Conservation (phyloP, 805 yeast genomes). For the Barnettozyma californica region DNA sequence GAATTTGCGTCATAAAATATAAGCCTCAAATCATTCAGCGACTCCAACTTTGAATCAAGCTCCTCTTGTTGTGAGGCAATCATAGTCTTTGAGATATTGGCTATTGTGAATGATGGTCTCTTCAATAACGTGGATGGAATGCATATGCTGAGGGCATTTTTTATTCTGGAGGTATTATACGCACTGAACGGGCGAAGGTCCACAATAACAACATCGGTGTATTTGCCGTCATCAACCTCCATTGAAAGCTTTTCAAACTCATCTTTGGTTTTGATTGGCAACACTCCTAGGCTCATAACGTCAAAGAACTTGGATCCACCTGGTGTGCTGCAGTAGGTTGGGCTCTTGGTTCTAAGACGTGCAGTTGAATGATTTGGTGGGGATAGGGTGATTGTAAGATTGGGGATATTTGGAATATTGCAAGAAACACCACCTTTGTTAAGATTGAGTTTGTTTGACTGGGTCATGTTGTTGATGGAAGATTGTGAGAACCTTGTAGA, state of each 20-base stretch:
- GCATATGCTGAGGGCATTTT: conserved; percentile 67
- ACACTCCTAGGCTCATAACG: conserved; percentile 8
- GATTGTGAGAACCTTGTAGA: not conserved
- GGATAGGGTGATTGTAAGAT: conserved; percentile 3
- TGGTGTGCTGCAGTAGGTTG: conserved; percentile 9
- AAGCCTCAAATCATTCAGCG: conserved; percentile 9
- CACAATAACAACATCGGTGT: conserved; percentile 15
- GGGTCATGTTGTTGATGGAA: not conserved
- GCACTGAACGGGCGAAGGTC: conserved; percentile 84
- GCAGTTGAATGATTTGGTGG: not conserved
- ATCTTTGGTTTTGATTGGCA: conserved; percentile 7
- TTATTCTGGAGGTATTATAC: conserved; percentile 53
- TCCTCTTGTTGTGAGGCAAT: conserved; percentile 16
- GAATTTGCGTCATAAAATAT: conserved; percentile 25
- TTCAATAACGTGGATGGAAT: conserved; percentile 83
- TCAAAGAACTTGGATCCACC: conserved; percentile 13
- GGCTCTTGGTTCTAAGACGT: conserved; percentile 7
- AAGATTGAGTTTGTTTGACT: not conserved
- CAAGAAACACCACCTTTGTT: not conserved
- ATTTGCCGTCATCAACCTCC: not conserved
- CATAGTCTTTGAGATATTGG: conserved; percentile 27
- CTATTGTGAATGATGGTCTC: conserved; percentile 34
- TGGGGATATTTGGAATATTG: not conserved
- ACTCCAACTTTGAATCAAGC: conserved; percentile 13
- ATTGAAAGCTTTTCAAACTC: conserved; percentile 6